Evolutionary conservation across 495 filamentous ascomycete species (phyloP).

Genomic region (Barbatosphaeria neglecta): DNA sequence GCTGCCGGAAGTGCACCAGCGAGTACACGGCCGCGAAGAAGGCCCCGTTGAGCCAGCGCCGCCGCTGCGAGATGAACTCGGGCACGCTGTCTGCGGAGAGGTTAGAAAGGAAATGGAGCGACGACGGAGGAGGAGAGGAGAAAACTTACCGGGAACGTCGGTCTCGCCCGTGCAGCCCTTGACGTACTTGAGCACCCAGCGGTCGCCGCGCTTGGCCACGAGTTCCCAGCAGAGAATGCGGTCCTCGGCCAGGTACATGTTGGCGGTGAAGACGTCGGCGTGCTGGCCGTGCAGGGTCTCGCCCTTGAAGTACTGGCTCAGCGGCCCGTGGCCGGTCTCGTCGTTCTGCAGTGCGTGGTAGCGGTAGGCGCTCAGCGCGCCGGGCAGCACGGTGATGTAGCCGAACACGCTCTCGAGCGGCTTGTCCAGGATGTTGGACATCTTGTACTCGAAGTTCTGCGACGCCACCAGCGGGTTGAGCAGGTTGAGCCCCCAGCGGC

Average conservation of each 20-base stretch:
- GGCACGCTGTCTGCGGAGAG: conserved; percentile 56
- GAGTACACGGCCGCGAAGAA: conserved; percentile 99
- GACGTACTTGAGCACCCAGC: conserved; percentile 97
- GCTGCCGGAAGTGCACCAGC: conserved; percentile 82
- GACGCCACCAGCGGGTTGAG: conserved; percentile 92
- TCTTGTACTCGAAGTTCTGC: conserved; percentile 99
- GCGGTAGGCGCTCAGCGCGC: conserved; percentile 87
- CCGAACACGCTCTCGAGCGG: conserved; percentile 95
- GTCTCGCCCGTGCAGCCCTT: conserved; percentile 93
- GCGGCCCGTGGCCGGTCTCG: conserved; percentile 82
- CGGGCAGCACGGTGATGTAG: conserved; percentile 93
- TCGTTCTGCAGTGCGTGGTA: conserved; percentile 98
- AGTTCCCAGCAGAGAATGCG: conserved; percentile 99
- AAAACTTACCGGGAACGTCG: conserved; percentile 75
- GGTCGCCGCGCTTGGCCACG: conserved; percentile 86
- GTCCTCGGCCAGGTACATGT: conserved; percentile 99
- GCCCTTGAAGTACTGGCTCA: conserved; percentile 99
- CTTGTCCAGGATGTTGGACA: conserved; percentile 98
- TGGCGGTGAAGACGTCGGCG: conserved; percentile 96
- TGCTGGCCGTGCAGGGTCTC: conserved; percentile 94
- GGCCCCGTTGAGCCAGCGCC: conserved; percentile 95
- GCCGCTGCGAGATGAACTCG: conserved; percentile 91
- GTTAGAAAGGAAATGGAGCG: conserved; percentile 1
- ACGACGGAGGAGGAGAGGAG: neutral
- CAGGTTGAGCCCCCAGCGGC: conserved; percentile 67